Base-by-base conservation (phyloP, 2,329 filamentous ascomycete genomes). In the Acephala macrosclerotiorum region DNA sequence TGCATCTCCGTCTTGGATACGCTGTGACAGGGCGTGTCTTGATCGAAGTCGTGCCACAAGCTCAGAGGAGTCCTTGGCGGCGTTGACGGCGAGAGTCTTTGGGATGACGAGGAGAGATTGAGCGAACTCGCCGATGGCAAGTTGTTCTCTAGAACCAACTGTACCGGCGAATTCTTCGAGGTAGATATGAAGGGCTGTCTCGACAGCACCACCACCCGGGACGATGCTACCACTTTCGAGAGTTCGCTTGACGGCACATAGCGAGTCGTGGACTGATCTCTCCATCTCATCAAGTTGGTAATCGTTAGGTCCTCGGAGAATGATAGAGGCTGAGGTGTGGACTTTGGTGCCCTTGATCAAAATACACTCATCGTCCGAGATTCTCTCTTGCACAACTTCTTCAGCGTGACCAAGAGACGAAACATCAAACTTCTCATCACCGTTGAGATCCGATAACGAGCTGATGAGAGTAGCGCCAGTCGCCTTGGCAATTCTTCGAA, bases 281-380 rank as follows among this genome's bases (percentile, higher is more conserved):
- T 99, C 96, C 95, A 98, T 99, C 85, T 99, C 96, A 76, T 99
- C 96, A 35, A 99, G 88, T 67, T 93, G 93, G 82, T 92, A 98
- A 80, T 99, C 96, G 81, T 99, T 98, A 73, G 96, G 87, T 55
- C 96, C 96, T 66, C 96, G 92, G 61, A 99, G 91, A 73, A 99
- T 96, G 80, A 97, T 94, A 20, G 96, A 99, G 35, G 96, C 94
- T 7, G 94, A 97, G 2, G 91, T 96, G 81, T 96, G 93, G 33
- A 91, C 87, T 84, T 97, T 98, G 75, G 96, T 97, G 63, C 95
- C 95, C 85, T 96, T 97, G 78, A 99, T 87, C 70, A 99, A 83
- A 72, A 99, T 99, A 80, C 95, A 98, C 84, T 99, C 96, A 74
- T 99, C 96, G 75, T 99, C 96, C 2, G 96, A 98, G 78, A 99